Evolutionary conservation across 2,329 filamentous ascomycete genomes (phyloP).

Genomic region (Dendrostoma leiphaemia): DNA sequence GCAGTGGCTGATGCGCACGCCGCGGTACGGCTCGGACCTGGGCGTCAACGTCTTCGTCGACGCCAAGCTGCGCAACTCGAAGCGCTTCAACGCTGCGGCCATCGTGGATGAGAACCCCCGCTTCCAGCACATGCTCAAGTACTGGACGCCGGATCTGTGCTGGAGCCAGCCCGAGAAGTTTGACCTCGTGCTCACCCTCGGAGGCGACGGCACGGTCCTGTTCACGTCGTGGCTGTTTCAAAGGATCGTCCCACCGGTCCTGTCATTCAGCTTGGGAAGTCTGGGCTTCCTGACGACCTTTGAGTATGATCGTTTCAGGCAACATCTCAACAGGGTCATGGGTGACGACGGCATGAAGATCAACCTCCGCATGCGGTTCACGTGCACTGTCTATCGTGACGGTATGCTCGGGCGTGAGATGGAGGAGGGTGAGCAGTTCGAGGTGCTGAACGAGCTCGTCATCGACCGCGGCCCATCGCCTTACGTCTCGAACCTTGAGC

Average conservation of each 20-base stretch:
- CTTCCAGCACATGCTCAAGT: conserved; percentile 82
- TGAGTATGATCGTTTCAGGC: conserved; percentile 82
- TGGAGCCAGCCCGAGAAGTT: conserved; percentile 93
- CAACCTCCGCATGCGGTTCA: conserved; percentile 97
- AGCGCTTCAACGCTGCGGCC: conserved; percentile 76
- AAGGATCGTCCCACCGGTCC: conserved; percentile 78
- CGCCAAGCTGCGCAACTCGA: conserved; percentile 83
- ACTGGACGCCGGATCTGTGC: conserved; percentile 96
- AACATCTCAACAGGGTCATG: conserved; percentile 86
- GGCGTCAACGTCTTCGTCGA: conserved; percentile 99
- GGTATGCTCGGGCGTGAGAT: conserved; percentile 59
- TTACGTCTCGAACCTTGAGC: conserved; percentile 93
- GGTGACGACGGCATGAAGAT: conserved; percentile 94
- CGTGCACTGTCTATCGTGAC: conserved; percentile 89
- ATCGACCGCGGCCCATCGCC: conserved; percentile 96
- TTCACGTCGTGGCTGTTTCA: conserved; percentile 94
- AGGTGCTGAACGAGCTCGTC: conserved; percentile 97
- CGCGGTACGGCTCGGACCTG: conserved; percentile 83
- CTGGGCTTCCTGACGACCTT: conserved; percentile 88
- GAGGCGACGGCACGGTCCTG: conserved; percentile 82
- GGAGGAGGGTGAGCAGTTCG: conserved; percentile 92
- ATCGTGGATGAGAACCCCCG: conserved; percentile 72
- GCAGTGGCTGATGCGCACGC: conserved; percentile 83
- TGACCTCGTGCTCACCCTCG: conserved; percentile 86
- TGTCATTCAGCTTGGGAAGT: conserved; percentile 81